Base-by-base conservation (phyloP, 208 protist species). In the Leishmania guyanensis region DNA sequence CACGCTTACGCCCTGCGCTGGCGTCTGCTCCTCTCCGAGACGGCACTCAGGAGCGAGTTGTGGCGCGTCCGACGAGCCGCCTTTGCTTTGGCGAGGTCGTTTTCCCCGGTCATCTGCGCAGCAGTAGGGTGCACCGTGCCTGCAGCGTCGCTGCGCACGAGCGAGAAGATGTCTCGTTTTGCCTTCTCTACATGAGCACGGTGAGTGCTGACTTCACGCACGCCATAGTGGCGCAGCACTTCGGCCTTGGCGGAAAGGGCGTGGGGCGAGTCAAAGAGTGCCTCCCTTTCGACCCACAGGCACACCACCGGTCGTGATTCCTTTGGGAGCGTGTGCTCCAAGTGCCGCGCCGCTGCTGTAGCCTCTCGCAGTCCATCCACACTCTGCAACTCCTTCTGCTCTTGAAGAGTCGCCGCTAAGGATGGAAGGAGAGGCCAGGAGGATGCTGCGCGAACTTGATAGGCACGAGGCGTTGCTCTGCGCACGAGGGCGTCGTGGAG, bases 101-200 rank as follows among this genome's bases (percentile, higher is more conserved):
- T 33, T 39, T 84, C 75, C 17, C 65, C 73, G 46, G 70, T 48
- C 12, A 77, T 51, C 16, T n/a, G 64, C 39, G 80, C 36, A 46
- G 62, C 53, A 22, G 66, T 9, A 46, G 3, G 1, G 70, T 39
- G 29, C 10, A 43, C 12, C 64, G 73, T 54, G 5, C 36, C 54
- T n/a, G 39, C 39, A 5, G 70, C 22, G 26, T 51, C 66, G 51
- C 29, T 72, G 82, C 82, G 70, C 5, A 86, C 33, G 9, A 86
- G 73, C 2, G 80, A 71, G 70, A 83, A 75, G 66, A 90, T 87
- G 75, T 86, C 87, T 12, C 72, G 60, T 58, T 90, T 85, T 20
- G 84, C 87, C 36, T 75, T 85, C 20, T 80, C 69, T 20, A 86
- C 36, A 46, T 83, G 62, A 4, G 85, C 85, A 36, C 81, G 80